Percentiles rank a stretch among this genome's conserved stretches.
Evolutionary conservation across 805 yeast genomes (phyloP).

Genomic region (Metschnikowia rubicola): DNA sequence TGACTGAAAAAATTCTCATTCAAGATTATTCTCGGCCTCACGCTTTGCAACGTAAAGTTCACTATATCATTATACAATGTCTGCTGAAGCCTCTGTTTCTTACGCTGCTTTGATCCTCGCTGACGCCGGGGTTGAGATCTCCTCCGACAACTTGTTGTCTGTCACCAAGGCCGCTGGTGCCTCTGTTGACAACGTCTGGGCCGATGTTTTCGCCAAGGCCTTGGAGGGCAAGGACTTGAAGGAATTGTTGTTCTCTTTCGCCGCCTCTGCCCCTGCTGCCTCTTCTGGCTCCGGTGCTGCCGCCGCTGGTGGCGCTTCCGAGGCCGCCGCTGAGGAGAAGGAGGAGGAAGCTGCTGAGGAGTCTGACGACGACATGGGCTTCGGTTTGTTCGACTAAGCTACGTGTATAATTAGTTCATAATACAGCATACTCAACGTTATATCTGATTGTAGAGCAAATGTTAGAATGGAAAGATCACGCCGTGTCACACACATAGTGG

Average conservation of each 20-base stretch:
- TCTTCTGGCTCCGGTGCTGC: slow-evolving; percentile 32
- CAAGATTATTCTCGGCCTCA: slow-evolving; percentile 1
- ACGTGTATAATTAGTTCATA: slow-evolving; percentile 9
- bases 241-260: slow-evolving; percentile 61
- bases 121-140: slow-evolving; percentile 93
- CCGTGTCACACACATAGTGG: too few relatives aligned
- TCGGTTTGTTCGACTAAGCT: slow-evolving; percentile 30
- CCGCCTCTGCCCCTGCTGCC: slow-evolving; percentile 46
- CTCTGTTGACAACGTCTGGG: slow-evolving; percentile 77
- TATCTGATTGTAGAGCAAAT: background rate
- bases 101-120: slow-evolving; percentile 99
- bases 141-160: slow-evolving; percentile 77
- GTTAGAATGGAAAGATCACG: too few relatives aligned
- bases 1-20: slow-evolving; percentile 11
- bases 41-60: background rate
- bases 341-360: slow-evolving; percentile 22
- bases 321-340: slow-evolving; percentile 28
- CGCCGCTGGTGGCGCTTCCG: slow-evolving; percentile 48
- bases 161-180: slow-evolving; percentile 82
- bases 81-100: slow-evolving; percentile 87
- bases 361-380: slow-evolving; percentile 29
- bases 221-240: slow-evolving; percentile 79
- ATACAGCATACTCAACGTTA: slow-evolving; percentile 12
- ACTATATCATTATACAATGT: slow-evolving; percentile 47
- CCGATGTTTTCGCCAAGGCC: slow-evolving; percentile 86